These are phyloP conservation scores for Ophidiomyces ophidiicola DNA, from an alignment of 2,329 filamentous ascomycete species.

Conservation along the genomic window DNA sequence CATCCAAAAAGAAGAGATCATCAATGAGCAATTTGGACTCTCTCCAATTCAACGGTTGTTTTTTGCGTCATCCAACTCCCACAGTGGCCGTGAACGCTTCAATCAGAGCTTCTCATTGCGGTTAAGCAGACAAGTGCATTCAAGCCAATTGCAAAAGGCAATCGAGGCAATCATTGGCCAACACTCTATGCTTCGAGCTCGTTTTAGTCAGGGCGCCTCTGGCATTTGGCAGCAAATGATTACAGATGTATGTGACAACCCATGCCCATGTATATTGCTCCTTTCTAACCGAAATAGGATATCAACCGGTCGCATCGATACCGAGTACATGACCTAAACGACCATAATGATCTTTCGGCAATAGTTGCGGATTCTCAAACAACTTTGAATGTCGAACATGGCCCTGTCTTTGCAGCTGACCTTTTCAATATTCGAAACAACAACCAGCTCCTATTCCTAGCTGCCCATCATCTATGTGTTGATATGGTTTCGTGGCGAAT, in stretches of 20 bases:
- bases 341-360: slow-evolving; percentile 18
- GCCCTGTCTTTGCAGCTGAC: slow-evolving; percentile 18
- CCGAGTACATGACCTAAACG: slow-evolving; percentile 10
- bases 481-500: slow-evolving; percentile 17
- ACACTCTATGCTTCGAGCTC: slow-evolving; percentile 19
- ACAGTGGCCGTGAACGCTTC: slow-evolving; percentile 14
- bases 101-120: slow-evolving; percentile 19
- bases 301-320: slow-evolving; percentile 12
- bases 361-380: slow-evolving; percentile 20
- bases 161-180: slow-evolving; percentile 14
- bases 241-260: slow-evolving; percentile 20
- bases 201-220: slow-evolving; percentile 15
- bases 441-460: slow-evolving; percentile 22
- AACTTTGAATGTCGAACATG: slow-evolving; percentile 25
- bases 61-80: slow-evolving; percentile 11
- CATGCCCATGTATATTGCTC: slow-evolving; percentile 21
- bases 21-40: slow-evolving; percentile 16
- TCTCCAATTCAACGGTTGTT: slow-evolving; percentile 20
- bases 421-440: slow-evolving; percentile 24
- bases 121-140: slow-evolving; percentile 7
- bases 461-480: slow-evolving; percentile 25
- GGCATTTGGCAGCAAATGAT: slow-evolving; percentile 13
- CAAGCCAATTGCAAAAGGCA: slow-evolving; percentile 4
- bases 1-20: slow-evolving; percentile 11
- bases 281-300: slow-evolving; percentile 15